These are phyloP conservation scores for Cytospora piceae DNA, from an alignment of 2,329 filamentous ascomycete genomes.

Conservation along the genomic window DNA sequence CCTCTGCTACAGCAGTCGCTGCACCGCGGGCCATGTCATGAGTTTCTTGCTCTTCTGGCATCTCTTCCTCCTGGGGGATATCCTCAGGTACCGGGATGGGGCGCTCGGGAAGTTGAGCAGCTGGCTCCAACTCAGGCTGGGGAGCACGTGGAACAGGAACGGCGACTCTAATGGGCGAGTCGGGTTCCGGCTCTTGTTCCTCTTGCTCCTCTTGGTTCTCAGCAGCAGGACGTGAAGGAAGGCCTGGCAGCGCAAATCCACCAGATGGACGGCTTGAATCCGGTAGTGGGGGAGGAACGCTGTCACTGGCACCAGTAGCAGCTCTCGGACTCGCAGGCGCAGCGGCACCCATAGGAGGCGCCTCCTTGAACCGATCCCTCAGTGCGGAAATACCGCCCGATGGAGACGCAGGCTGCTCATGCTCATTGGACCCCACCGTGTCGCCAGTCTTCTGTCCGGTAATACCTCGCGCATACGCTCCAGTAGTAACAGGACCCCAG, in stretches of 20 bases:
- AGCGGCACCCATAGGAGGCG: constrained; percentile 67
- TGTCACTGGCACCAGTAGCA: constrained; percentile 46
- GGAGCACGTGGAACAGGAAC: constrained; percentile 76
- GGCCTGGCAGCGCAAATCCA: constrained; percentile 77
- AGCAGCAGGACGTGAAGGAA: constrained; percentile 63
- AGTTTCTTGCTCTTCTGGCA: constrained; percentile 65
- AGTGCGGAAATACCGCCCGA: constrained; percentile 72
- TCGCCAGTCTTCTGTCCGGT: constrained; percentile 67
- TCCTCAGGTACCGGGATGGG: constrained; percentile 66
- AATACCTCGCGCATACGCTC: constrained; percentile 68
- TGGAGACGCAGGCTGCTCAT: constrained; percentile 58
- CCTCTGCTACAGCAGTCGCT: constrained; percentile 57
- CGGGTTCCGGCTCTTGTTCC: constrained; percentile 48
- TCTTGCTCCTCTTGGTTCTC: constrained; percentile 62
- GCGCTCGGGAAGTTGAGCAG: constrained; percentile 53
- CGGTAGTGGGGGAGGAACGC: constrained; percentile 61
- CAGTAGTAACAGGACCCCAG: constrained; percentile 83
- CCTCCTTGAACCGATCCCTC: constrained; percentile 80
- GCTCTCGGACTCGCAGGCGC: constrained; percentile 41
- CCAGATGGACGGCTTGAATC: constrained; percentile 71
- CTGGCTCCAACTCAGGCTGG: constrained; percentile 56
- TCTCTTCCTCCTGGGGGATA: constrained; percentile 65
- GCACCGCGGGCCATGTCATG: constrained; percentile 61
- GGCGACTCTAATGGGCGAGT: constrained; percentile 81
- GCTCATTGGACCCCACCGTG: constrained; percentile 46